phyloP scores from a whole-genome alignment of 2,329 filamentous ascomycete species.

The Didymella pomorum region DNA sequence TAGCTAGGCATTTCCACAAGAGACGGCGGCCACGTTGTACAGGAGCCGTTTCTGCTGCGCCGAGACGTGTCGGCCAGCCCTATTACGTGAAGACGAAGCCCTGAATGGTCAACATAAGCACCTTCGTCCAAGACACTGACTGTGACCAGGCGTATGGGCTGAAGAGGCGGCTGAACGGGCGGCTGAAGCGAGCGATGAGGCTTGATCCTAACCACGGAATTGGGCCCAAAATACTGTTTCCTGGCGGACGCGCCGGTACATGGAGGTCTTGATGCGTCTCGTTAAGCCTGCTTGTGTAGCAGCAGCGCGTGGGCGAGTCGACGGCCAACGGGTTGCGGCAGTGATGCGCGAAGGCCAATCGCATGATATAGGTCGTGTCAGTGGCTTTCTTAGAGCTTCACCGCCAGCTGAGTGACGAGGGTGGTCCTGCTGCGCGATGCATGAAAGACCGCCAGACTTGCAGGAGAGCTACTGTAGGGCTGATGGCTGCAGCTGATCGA shows the following conservation, averaged over 20 bases:
- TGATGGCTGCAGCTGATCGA: slow-evolving; percentile 1
- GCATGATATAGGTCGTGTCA: neutral
- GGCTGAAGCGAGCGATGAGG: slow-evolving; percentile 21
- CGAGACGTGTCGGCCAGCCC: slow-evolving; percentile 18
- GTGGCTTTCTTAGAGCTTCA: slow-evolving; percentile 3
- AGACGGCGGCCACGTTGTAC: slow-evolving; percentile 14
- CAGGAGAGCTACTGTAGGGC: slow-evolving; percentile 5
- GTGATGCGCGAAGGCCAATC: neutral
- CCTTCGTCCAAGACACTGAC: neutral
- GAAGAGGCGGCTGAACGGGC: slow-evolving; percentile 10
- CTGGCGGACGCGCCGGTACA: slow-evolving; percentile 10
- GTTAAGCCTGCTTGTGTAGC: slow-evolving; percentile 1
- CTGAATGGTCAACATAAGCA: slow-evolving; percentile 9
- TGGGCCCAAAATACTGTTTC: slow-evolving; percentile 7
- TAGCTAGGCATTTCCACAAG: slow-evolving; percentile 9
- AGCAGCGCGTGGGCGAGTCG: slow-evolving; percentile 7
- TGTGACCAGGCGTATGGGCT: slow-evolving; percentile 18
- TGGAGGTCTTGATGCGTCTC: neutral
- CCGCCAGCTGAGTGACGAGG: slow-evolving; percentile 11
- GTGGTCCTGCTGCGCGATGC: neutral
- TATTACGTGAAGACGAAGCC: slow-evolving; percentile 11
- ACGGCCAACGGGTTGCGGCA: slow-evolving; percentile 6
- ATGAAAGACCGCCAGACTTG: neutral
- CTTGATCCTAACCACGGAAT: slow-evolving; percentile 10
- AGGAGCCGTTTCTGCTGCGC: slow-evolving; percentile 10